Conservation (phyloP, 1,284 basidiomycete species). For the Tilletiopsis washingtonensis region DNA sequence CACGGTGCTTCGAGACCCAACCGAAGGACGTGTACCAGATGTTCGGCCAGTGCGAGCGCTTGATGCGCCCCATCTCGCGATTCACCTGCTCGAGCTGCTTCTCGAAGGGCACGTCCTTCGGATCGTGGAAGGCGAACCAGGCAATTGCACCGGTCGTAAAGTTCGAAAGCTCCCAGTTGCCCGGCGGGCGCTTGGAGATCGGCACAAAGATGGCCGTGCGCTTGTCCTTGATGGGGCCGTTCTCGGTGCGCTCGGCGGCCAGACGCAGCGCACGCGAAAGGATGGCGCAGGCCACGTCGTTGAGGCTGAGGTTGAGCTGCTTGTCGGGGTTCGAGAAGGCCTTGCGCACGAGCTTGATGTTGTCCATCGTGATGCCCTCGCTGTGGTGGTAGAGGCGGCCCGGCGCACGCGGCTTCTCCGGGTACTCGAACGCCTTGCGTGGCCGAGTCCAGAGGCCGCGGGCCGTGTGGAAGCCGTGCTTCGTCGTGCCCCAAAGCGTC, state of each 20-base stretch:
- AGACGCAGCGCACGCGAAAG: conserved; percentile 38
- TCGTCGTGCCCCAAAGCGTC: conserved; percentile 29
- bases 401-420: conserved; percentile 11
- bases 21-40: conserved; percentile 36
- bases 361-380: conserved; percentile 38
- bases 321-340: conserved; percentile 33
- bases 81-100: conserved; percentile 33
- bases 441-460: conserved; percentile 42
- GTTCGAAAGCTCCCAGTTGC: conserved; percentile 43
- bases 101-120: conserved; percentile 21
- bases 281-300: conserved; percentile 44
- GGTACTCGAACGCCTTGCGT: conserved; percentile 39
- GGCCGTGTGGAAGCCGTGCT: conserved; percentile 28
- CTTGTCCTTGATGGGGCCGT: conserved; percentile 29
- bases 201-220: conserved; percentile 46
- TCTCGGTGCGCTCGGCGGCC: conserved; percentile 29
- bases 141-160: conserved; percentile 42
- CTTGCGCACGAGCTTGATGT: conserved; percentile 42
- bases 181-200: conserved; percentile 37
- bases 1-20: conserved; percentile 21
- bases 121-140: conserved; percentile 40
- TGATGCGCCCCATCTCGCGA: conserved; percentile 43
- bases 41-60: conserved; percentile 36
- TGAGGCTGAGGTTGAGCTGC: conserved; percentile 37
- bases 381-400: conserved; percentile 41